Evolutionary conservation across 1,139 yeast genomes (phyloP), one percentile per base, ranked within the genome.

Genomic region (Diutina rugosa): DNA sequence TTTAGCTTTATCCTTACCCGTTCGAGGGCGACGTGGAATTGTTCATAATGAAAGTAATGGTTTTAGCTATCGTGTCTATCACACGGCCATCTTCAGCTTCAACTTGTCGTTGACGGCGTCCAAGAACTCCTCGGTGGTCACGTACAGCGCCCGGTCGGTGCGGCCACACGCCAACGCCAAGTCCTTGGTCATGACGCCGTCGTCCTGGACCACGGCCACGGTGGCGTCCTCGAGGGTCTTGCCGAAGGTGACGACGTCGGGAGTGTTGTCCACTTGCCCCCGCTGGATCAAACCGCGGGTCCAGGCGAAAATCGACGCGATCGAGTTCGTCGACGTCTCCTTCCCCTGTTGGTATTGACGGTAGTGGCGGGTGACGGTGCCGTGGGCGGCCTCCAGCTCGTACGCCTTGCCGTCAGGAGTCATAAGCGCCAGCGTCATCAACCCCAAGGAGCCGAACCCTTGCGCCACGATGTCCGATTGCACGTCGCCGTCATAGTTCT

Each of bases 361-460:
- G 73, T 76, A 87, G 69, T 87, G 95, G 80, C 95, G 83, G 38
- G 95, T 87, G 62, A 87, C 95, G 6, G 95, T 87, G 62, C 95
- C 95, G 65, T 87, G 95, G 48, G 95, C 95, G 60, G 95, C 95
- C 72, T 87, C 95, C 58, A 87, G 76, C 71, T 87, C 93, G 66
- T 84, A 87, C 16, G 91, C 81, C 71, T 85, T 85, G 46, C 95
- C 95, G 70, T 87, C 93, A 58, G 95, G 90, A n/a, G 93, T 84
- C 72, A 86, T 84, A 63, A 87, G 77, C 16, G 85, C 90, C 2
- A 93, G 87, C 21, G 95, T 87, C 95, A 87, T 87, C 63, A 87
- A 76, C 57, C 95, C 95, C 59, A 87, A 74, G 7, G 93, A 87
- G 32, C 95, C 95, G 63, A 87, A 87, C 54, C 95, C 95, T 72